These are phyloP conservation scores for Cytospora paraplurivora DNA, from an alignment of 2,329 filamentous ascomycete genomes.

Conservation along the genomic window DNA sequence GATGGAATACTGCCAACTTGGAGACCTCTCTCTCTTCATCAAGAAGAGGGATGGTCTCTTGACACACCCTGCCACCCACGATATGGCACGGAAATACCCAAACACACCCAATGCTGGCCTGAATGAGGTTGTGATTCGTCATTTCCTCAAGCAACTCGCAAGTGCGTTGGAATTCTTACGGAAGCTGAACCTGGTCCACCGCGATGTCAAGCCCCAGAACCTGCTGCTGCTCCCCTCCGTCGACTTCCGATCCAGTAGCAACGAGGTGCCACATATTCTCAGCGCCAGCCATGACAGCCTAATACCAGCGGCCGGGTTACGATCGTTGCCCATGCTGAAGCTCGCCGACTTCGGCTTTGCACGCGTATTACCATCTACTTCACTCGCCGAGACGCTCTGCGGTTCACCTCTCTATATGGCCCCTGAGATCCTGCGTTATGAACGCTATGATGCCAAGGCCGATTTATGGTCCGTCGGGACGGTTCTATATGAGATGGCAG, in stretches of 20 bases:
- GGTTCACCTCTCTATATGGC: conserved; percentile 98
- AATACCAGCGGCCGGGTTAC: conserved; percentile 77
- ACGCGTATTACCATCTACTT: conserved; percentile 84
- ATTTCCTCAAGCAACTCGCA: conserved; percentile 92
- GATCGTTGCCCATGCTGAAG: conserved; percentile 92
- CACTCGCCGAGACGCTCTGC: conserved; percentile 92
- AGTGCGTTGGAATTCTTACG: conserved; percentile 90
- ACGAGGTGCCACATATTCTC: conserved; percentile 70
- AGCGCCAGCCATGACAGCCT: conserved; percentile 77
- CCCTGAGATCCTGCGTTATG: conserved; percentile 93
- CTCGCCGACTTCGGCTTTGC: conserved; percentile 99
- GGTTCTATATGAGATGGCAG: conserved; percentile 93
- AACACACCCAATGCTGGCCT: conserved; percentile 81
- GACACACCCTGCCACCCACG: conserved; percentile 77
- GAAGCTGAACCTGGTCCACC: conserved; percentile 84
- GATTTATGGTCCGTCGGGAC: conserved; percentile 98
- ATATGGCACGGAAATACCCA: conserved; percentile 93
- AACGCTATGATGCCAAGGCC: conserved; percentile 95
- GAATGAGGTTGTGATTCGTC: conserved; percentile 92
- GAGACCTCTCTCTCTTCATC: conserved; percentile 93
- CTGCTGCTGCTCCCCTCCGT: conserved; percentile 83
- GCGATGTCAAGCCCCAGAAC: conserved; percentile 97
- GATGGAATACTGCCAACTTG: conserved; percentile 98
- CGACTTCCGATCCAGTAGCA: conserved; percentile 65
- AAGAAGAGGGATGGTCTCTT: conserved; percentile 84